Evolutionary conservation across 495 filamentous ascomycete genomes (phyloP).

Genomic region (Penicilliopsis zonata): DNA sequence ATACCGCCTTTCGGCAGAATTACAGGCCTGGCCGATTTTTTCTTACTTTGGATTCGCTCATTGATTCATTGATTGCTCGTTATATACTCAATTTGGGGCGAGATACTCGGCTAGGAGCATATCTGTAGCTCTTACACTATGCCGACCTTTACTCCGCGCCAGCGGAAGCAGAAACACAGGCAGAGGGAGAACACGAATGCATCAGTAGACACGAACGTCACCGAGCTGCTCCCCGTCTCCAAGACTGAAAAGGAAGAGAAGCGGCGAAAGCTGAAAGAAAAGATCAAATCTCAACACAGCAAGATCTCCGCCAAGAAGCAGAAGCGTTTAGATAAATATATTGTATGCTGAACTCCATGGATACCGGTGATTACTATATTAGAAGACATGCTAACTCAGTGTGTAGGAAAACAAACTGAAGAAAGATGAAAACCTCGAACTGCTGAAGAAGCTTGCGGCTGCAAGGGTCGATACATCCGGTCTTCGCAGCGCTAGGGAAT

Average conservation of each 20-base stretch:
- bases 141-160: constrained; percentile 66
- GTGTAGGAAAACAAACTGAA: constrained; percentile 73
- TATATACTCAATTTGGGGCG: no score
- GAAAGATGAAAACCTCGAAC: constrained; percentile 82
- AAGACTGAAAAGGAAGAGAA: constrained; percentile 57
- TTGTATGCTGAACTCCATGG: constrained; percentile 48
- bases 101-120: no score
- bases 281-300: constrained; percentile 43
- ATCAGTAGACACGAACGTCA: constrained; percentile 54
- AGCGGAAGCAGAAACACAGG: constrained; percentile 60
- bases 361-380: no score
- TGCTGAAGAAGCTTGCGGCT: constrained; percentile 70
- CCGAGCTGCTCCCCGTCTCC: constrained; percentile 55
- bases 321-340: constrained; percentile 93
- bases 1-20: constrained; percentile 3
- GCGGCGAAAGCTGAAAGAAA: constrained; percentile 55
- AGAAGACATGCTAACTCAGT: no score
- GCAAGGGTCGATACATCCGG: constrained; percentile 71
- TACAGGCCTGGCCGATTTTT: constrained; percentile 1
- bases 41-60: not conserved
- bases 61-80: not conserved
- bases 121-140: constrained; percentile 24
- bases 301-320: constrained; percentile 85
- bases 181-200: constrained; percentile 22
- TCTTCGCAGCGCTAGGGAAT: constrained; percentile 59